Conservation (phyloP, 148 eudicot genomes). For the Agrostemma githago region DNA sequence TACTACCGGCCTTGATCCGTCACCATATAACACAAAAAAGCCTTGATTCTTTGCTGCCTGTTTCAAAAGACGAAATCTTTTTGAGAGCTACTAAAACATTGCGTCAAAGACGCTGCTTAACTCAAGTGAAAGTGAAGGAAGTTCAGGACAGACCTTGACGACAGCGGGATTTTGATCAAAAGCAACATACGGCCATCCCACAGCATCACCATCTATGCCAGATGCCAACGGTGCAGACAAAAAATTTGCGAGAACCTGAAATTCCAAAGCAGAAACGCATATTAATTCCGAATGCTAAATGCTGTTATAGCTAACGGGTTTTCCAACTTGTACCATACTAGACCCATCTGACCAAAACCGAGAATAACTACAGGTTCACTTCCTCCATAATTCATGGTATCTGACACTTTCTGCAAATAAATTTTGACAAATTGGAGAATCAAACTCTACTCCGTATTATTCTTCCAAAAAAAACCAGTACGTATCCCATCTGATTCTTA, state of each 20-base stretch:
- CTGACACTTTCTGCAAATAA: conserved; percentile 49
- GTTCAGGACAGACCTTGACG: conserved; percentile 44
- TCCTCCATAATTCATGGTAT: conserved; percentile 57
- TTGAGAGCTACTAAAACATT: neutral
- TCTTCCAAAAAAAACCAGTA: neutral
- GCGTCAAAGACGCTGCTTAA: neutral
- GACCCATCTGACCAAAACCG: conserved; percentile 98
- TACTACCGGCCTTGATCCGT: conserved; percentile 86
- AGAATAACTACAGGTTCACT: conserved; percentile 89
- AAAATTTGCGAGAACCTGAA: conserved; percentile 48
- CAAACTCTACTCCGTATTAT: no score
- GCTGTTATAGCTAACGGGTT: neutral
- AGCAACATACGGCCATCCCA: no score
- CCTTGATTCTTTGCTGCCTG: conserved; percentile 63
- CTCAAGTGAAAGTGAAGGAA: neutral
- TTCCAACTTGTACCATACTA: conserved; percentile 39
- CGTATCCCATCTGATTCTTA: conserved; percentile 32
- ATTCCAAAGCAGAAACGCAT: neutral
- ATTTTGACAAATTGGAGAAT: conserved; percentile 6
- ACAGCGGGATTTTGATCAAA: conserved; percentile 51
- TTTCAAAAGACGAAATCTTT: neutral
- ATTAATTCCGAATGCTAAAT: conserved; percentile 11
- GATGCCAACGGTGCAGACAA: conserved; percentile 73
- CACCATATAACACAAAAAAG: conserved; percentile 87
- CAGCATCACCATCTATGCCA: conserved; percentile 24